Conservation (phyloP, 352 stramenopile species). For the Thalassiosira gravida region DNA sequence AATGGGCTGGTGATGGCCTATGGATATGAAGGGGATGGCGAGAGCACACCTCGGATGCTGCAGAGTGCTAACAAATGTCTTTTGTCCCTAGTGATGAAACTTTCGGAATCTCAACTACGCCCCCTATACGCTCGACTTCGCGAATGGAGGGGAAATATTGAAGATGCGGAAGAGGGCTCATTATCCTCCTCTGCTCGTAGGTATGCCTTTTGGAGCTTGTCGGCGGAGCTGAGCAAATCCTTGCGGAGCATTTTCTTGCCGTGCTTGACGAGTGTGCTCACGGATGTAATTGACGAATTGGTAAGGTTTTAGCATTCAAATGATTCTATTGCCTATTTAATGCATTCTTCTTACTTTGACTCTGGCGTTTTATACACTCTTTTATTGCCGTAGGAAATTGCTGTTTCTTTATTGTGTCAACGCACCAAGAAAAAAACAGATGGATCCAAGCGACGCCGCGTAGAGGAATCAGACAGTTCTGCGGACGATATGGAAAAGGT, state of each 20-base stretch:
- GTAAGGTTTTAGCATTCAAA: too few species aligned
- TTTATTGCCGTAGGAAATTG: conserved; percentile 50
- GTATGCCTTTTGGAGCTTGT: conserved; percentile 83
- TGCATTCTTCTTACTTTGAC: neutral
- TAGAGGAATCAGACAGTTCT: conserved; percentile 20
- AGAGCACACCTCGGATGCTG: conserved; percentile 39
- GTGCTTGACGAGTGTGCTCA: conserved; percentile 71
- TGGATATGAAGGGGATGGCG: conserved; percentile 51
- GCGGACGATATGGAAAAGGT: conserved; percentile 38
- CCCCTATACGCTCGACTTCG: conserved; percentile 72
- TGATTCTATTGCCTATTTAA: neutral
- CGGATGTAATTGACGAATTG: conserved; percentile 79
- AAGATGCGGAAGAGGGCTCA: conserved; percentile 33
- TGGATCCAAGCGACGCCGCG: conserved; percentile 41
- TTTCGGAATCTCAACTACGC: conserved; percentile 83
- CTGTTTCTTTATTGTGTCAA: conserved; percentile 53
- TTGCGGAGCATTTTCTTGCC: conserved; percentile 83
- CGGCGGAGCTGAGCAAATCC: conserved; percentile 63
- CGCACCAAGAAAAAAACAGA: conserved; percentile 61
- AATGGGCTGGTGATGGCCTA: conserved; percentile 65
- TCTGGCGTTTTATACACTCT: conserved; percentile 9
- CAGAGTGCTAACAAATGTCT: conserved; percentile 65
- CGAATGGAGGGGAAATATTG: conserved; percentile 75
- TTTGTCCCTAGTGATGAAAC: conserved; percentile 81
- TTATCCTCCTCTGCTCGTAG: conserved; percentile 31